phyloP scores from a whole-genome alignment of 2,329 filamentous ascomycete species.

The Aspergillus ochraceus region DNA sequence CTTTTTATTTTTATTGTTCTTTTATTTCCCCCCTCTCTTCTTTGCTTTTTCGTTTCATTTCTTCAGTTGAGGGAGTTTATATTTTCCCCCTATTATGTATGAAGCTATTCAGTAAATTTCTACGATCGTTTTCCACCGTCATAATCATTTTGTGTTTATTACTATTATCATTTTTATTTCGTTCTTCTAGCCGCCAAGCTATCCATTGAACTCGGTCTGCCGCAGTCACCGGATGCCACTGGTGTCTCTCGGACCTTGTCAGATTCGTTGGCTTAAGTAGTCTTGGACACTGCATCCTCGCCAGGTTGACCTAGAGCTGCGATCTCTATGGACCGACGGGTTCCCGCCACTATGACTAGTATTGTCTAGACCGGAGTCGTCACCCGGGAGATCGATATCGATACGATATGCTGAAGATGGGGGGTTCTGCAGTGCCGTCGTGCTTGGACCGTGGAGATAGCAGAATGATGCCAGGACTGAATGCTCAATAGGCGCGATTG shows the following conservation, averaged over 20 bases:
- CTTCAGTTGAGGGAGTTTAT: too few relatives aligned
- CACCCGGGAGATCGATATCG: neutral
- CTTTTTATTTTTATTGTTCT: neutral
- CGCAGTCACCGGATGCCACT: neutral
- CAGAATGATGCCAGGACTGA: neutral
- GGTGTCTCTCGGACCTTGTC: constrained; percentile 3
- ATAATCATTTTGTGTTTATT: too few relatives aligned
- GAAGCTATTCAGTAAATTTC: too few relatives aligned
- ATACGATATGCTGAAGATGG: neutral
- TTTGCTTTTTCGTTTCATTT: neutral
- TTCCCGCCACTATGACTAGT: constrained; percentile 6
- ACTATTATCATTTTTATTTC: too few relatives aligned
- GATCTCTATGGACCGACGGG: constrained; percentile 4
- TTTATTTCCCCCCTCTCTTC: neutral
- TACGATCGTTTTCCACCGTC: too few relatives aligned
- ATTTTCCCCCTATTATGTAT: too few relatives aligned
- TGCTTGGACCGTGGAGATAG: neutral
- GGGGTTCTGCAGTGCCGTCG: neutral
- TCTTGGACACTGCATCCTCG: constrained; percentile 9
- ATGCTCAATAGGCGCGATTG: neutral
- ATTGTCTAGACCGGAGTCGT: neutral
- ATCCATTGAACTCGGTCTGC: neutral
- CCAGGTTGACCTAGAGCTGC: constrained; percentile 5
- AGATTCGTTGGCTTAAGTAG: constrained; percentile 5
- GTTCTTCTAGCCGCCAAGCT: neutral